These are phyloP conservation scores for Aureobasidium sp. DNA, from an alignment of 2,329 filamentous ascomycete genomes.

Conservation along the genomic window DNA sequence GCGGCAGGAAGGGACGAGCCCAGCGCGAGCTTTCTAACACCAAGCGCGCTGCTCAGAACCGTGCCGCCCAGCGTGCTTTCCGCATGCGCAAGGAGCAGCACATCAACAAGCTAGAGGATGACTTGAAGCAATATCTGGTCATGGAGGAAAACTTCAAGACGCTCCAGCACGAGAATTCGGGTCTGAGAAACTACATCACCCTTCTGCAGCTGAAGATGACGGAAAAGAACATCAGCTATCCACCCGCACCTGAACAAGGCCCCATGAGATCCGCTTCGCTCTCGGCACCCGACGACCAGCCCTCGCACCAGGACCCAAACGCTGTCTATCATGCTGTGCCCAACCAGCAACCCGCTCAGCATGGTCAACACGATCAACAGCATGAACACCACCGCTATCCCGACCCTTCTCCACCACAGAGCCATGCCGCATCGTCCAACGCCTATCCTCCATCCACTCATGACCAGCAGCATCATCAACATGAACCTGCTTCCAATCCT, in stretches of 20 bases:
- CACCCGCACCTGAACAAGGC: constrained; percentile 58
- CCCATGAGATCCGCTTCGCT: neutral
- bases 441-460: neutral
- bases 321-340: neutral
- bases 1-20: constrained; percentile 59
- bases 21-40: constrained; percentile 86
- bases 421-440: neutral
- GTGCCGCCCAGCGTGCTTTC: constrained; percentile 95
- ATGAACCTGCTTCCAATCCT: constrained; percentile 13
- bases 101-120: constrained; percentile 93
- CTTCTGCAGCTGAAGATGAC: constrained; percentile 79
- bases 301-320: neutral
- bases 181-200: constrained; percentile 85
- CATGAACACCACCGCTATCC: neutral
- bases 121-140: constrained; percentile 70
- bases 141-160: constrained; percentile 70
- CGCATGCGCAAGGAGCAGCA: constrained; percentile 96
- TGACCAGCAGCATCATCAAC: constrained; percentile 20
- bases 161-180: constrained; percentile 83
- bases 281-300: neutral
- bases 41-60: constrained; percentile 92
- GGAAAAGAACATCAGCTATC: constrained; percentile 74
- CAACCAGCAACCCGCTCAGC: neutral
- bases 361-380: neutral
- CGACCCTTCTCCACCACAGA: constrained; percentile 3